Evolutionary conservation across 2,329 filamentous ascomycete genomes (phyloP), one percentile per base, ranked within the genome.

Genomic region (Fusarium multiceps): DNA sequence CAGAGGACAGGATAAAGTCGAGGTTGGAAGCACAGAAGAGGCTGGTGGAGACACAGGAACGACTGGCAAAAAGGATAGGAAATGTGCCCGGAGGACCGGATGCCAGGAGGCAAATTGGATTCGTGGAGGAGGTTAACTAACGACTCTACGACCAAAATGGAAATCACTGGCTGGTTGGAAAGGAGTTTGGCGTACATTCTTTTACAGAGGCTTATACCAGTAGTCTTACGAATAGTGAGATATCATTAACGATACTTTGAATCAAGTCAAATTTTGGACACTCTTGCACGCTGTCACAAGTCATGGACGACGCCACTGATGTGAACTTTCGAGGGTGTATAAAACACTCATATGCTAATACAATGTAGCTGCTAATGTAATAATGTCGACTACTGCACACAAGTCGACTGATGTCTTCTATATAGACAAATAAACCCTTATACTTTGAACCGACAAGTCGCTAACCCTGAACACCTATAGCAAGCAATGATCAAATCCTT

Each of bases 31-130:
- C 86, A 74, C 86, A 88, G 77, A 82, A 81, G 78, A 84, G 81
- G 74, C 74, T 88, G 53, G 84, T 88, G 4, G 84, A 88, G 53
- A 80, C 78, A 43, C 80, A 82, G 72, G 80, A 82, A 63, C 78
- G 77, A 66, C 59, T 82, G 57, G 80, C 80, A 2, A 78, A 75
- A 62, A 80, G 81, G 71, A 74, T 88, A 61, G 84, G 86, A 11
- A 81, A 85, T 18, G 77, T 74, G 1, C 71, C 76, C 2, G 59
- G 63, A 20, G 69, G 64, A 8, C 49, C 34, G 23, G 60, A 80
- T 40, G 55, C 75, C 43, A 77, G 84, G 71, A 81, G 83, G 66
- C 85, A 87, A 79, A 85, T 88, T 78, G 87, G 87, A n/a, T 88
- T 82, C 68, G 81, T 89, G 32, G 83, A 83, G 49, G 86, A 88